phyloP scores from a whole-genome alignment of 805 yeast genomes.

The Clavispora phyllophila region DNA sequence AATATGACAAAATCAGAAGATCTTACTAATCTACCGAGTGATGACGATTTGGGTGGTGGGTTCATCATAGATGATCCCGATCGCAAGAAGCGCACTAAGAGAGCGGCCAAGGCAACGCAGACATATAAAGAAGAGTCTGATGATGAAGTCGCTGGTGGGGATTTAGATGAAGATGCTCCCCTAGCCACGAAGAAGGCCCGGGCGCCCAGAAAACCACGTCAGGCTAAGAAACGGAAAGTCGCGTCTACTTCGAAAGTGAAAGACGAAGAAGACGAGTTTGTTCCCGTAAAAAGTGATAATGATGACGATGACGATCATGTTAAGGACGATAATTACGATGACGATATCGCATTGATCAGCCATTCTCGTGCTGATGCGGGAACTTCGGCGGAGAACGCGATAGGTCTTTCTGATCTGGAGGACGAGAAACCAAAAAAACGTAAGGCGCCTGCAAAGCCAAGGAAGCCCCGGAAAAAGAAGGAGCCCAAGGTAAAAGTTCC shows the following conservation, averaged over 20 bases:
- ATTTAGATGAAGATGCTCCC: conserved; percentile 18
- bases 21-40: background rate
- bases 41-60: conserved; percentile 12
- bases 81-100: conserved; percentile 6
- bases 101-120: conserved; percentile 1
- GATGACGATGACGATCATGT: conserved; percentile 16
- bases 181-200: conserved; percentile 10
- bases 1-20: background rate
- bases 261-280: conserved; percentile 4
- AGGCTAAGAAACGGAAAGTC: conserved; percentile 14
- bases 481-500: conserved; percentile 56
- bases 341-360: conserved; percentile 30
- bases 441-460: conserved; percentile 16
- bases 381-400: conserved; percentile 19
- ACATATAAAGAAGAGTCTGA: conserved; percentile 24
- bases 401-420: conserved; percentile 24
- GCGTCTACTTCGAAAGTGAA: background rate
- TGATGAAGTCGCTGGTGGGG: conserved; percentile 12
- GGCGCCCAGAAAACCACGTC: conserved; percentile 15
- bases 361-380: conserved; percentile 24
- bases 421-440: conserved; percentile 13
- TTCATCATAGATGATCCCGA: conserved; percentile 15
- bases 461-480: conserved; percentile 25
- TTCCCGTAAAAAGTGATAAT: background rate
- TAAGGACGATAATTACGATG: conserved; percentile 21